A percentile compares a stretch with the other conserved stretches of the same genome.
phyloP scores from a whole-genome alignment of 1,284 basidiomycete species.

The Butyriboletus appendiculatus region DNA sequence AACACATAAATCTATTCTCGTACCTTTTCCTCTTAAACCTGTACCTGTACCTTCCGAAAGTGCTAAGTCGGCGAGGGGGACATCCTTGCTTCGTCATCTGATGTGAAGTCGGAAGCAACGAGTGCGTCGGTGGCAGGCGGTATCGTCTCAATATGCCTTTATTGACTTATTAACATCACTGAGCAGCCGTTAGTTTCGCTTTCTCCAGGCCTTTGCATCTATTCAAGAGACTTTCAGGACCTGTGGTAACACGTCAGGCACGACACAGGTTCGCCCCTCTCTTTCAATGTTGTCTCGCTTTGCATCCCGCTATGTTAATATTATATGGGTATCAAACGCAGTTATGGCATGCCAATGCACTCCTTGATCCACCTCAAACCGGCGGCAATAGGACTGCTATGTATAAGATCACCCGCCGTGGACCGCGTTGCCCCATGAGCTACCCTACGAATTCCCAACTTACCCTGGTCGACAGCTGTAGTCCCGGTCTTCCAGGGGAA shows the following conservation, averaged over 20 bases:
- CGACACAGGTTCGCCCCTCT: not conserved
- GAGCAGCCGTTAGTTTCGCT: not conserved
- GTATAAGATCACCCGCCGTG: conserved; percentile 4
- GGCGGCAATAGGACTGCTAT: conserved; percentile 1
- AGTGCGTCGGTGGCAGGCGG: too few species aligned
- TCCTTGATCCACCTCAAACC: not conserved
- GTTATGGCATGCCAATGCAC: not conserved
- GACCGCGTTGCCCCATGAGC: not conserved
- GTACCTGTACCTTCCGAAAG: not conserved
- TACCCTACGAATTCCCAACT: conserved; percentile 20
- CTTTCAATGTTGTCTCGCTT: not conserved
- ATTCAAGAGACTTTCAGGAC: not conserved
- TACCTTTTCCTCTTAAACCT: not conserved
- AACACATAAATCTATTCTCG: conserved; percentile 7
- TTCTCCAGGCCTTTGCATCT: not conserved
- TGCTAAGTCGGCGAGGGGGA: too few species aligned
- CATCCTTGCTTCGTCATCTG: too few species aligned
- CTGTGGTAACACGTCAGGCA: not conserved
- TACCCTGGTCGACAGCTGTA: conserved; percentile 14
- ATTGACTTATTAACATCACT: not conserved
- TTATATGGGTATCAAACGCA: not conserved
- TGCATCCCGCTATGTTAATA: not conserved
- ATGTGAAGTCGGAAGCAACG: too few species aligned
- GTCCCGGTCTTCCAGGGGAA: not conserved
- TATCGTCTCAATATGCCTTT: too few species aligned